Conservation (phyloP, 495 filamentous ascomycete genomes). For the Talaromyces stipitatus region DNA sequence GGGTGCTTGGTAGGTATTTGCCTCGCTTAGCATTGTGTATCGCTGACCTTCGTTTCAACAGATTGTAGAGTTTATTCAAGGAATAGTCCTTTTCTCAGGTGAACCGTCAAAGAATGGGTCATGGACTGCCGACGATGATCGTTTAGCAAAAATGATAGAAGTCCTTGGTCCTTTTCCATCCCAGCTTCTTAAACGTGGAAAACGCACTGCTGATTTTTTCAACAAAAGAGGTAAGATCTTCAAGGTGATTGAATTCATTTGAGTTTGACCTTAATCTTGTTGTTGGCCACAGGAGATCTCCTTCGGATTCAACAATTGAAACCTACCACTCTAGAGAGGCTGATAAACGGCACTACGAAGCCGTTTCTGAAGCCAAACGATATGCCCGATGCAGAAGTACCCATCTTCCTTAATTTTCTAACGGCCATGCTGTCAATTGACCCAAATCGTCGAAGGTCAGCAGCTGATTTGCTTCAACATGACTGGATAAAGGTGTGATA, state of each 20-base stretch:
- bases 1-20: slow-evolving; percentile 29
- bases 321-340: slow-evolving; percentile 14
- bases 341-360: slow-evolving; percentile 15
- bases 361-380: slow-evolving; percentile 15
- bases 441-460: slow-evolving; percentile 12
- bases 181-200: slow-evolving; percentile 8
- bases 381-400: slow-evolving; percentile 16
- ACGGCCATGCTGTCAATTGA: slow-evolving; percentile 16
- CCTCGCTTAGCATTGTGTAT: slow-evolving; percentile 3
- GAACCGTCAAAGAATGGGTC: slow-evolving; percentile 12
- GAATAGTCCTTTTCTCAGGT: slow-evolving; percentile 16
- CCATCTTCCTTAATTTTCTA: slow-evolving; percentile 27
- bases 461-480: slow-evolving; percentile 16
- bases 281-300: slow-evolving; percentile 11
- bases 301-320: slow-evolving; percentile 16
- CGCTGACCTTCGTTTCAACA: slow-evolving; percentile 6
- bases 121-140: slow-evolving; percentile 18
- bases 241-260: neutral
- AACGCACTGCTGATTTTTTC: slow-evolving; percentile 8
- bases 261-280: neutral
- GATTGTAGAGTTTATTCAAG: slow-evolving; percentile 19
- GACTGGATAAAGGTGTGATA: slow-evolving; percentile 10
- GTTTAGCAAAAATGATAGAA: slow-evolving; percentile 13
- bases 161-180: slow-evolving; percentile 15
- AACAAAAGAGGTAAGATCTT: slow-evolving; percentile 12